Conservation (phyloP, 257 asterid species). For the Ballota nigra region DNA sequence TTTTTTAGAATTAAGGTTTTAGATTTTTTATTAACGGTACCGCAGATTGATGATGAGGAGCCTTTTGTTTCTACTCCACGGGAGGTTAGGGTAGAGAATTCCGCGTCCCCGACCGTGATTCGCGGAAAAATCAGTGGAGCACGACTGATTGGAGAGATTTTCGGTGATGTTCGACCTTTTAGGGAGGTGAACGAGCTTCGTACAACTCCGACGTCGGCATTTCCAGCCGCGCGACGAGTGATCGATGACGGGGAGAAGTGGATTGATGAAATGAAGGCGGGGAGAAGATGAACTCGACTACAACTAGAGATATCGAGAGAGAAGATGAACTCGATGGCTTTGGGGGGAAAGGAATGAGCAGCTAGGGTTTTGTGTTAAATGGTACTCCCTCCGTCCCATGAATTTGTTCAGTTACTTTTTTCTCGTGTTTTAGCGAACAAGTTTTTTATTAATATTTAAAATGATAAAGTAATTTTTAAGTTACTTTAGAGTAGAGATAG, state of each 20-base stretch:
- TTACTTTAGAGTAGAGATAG: too few species aligned
- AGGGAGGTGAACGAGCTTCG: slow-evolving; percentile 23
- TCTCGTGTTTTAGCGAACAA: too few species aligned
- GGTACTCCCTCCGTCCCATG: too few species aligned
- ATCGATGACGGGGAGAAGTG: slow-evolving; percentile 45
- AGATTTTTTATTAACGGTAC: slow-evolving; percentile 35
- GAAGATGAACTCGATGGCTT: too few species aligned
- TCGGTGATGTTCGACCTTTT: slow-evolving; percentile 24
- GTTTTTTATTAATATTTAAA: too few species aligned
- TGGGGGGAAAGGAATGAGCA: too few species aligned
- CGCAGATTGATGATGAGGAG: slow-evolving; percentile 53
- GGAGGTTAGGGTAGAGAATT: slow-evolving; percentile 25
- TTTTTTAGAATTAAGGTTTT: slow-evolving; percentile 22
- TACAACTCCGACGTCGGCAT: slow-evolving; percentile 21
- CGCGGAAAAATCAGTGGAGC: slow-evolving; percentile 19
- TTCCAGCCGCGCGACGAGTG: slow-evolving; percentile 24
- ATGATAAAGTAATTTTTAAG: too few species aligned
- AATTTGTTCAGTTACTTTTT: too few species aligned
- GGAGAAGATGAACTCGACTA: too few species aligned
- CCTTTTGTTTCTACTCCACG: slow-evolving; percentile 26
- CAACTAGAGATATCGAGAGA: too few species aligned
- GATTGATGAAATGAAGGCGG: too few species aligned
- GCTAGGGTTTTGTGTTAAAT: too few species aligned
- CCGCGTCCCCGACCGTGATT: slow-evolving; percentile 26
- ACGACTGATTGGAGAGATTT: slow-evolving; percentile 27